Evolutionary conservation across 345 rosid species (phyloP).

Genomic region (Eucalyptus regnans): DNA sequence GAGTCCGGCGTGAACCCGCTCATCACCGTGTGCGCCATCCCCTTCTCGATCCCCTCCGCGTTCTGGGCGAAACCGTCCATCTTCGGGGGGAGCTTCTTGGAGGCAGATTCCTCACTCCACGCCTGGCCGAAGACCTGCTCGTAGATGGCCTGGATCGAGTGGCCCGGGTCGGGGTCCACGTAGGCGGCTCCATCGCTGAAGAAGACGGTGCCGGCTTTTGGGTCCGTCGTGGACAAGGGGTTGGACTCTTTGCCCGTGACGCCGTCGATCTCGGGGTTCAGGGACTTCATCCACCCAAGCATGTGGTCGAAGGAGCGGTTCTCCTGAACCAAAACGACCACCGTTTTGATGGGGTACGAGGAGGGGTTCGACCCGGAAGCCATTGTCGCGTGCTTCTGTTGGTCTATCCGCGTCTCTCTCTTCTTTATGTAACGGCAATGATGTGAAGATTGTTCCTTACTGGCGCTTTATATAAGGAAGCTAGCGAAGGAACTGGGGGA

Average conservation of each 20-base stretch:
- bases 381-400: background rate
- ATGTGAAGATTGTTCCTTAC: background rate
- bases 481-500: background rate
- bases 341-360: constrained; percentile 58
- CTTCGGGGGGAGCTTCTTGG: constrained; percentile 6
- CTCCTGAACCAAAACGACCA: constrained; percentile 73
- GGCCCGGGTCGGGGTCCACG: constrained; percentile 78
- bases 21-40: constrained; percentile 1
- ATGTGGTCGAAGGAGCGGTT: constrained; percentile 95
- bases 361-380: background rate
- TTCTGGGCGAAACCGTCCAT: constrained; percentile 12
- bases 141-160: constrained; percentile 73
- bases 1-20: background rate
- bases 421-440: background rate
- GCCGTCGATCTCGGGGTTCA: constrained; percentile 65
- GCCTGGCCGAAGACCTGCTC: constrained; percentile 69
- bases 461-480: too few species aligned
- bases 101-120: constrained; percentile 35
- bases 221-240: constrained; percentile 42
- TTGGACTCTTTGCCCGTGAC: constrained; percentile 61
- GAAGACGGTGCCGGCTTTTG: constrained; percentile 14
- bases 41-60: background rate
- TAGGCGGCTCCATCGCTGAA: constrained; percentile 39
- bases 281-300: constrained; percentile 73
- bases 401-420: background rate